phyloP scores from a whole-genome alignment of 306 rosid genomes.

The Casuarina glauca region DNA sequence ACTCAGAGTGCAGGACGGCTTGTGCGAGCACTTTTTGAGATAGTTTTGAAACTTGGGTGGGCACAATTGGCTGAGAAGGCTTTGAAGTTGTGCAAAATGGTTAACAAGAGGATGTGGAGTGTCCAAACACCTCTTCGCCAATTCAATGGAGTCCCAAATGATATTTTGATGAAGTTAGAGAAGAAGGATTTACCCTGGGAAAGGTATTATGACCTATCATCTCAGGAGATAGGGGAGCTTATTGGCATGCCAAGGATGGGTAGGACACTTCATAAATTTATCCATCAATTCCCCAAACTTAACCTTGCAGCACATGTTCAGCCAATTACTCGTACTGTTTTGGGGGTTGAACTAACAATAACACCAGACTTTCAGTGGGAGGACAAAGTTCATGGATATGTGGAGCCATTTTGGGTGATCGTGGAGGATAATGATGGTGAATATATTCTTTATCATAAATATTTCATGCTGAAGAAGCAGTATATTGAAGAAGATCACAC shows the following conservation, averaged over 20 bases:
- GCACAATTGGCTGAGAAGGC: slow-evolving; percentile 92
- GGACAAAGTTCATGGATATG: slow-evolving; percentile 90
- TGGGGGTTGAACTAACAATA: slow-evolving; percentile 87
- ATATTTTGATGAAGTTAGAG: slow-evolving; percentile 75
- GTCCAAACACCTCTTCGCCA: too few species aligned
- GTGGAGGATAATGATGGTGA: slow-evolving; percentile 97
- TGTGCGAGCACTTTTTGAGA: slow-evolving; percentile 93
- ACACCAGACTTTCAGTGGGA: slow-evolving; percentile 98
- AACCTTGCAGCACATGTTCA: too few species aligned
- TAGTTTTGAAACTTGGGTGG: slow-evolving; percentile 91
- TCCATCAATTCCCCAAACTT: too few species aligned
- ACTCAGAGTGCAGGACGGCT: slow-evolving; percentile 93
- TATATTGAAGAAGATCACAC: slow-evolving; percentile 86
- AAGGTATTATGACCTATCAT: slow-evolving; percentile 86
- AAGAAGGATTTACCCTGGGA: slow-evolving; percentile 97
- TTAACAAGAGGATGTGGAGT: too few species aligned
- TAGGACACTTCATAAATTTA: slow-evolving; percentile 38
- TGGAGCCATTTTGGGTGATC: slow-evolving; percentile 92
- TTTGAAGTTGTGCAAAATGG: slow-evolving; percentile 54
- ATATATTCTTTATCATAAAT: slow-evolving; percentile 81
- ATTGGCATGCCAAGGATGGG: slow-evolving; percentile 85
- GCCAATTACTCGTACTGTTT: slow-evolving; percentile 38
- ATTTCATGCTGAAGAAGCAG: slow-evolving; percentile 85
- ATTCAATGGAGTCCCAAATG: slow-evolving; percentile 72
- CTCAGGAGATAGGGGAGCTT: slow-evolving; percentile 93